Evolutionary conservation across 768 basidiomycete genomes (phyloP).

Genomic region (Neoboletus brunneissimus): DNA sequence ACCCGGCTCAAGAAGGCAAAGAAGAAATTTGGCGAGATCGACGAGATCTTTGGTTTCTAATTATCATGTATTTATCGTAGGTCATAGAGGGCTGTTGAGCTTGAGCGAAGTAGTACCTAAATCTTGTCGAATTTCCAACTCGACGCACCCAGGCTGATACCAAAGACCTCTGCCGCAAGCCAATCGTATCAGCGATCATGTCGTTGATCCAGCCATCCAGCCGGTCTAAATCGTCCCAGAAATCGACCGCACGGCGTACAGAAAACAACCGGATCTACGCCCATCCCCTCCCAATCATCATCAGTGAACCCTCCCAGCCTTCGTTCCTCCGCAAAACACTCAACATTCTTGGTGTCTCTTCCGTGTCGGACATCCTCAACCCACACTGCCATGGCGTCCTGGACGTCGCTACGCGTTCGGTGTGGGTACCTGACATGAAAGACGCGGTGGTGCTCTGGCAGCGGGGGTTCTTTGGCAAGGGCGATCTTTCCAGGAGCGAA

Average conservation of each 20-base stretch:
- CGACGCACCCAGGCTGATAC: too few species aligned
- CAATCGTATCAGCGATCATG: slow-evolving; percentile 30
- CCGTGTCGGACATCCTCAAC: slow-evolving; percentile 57
- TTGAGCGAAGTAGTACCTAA: not conserved
- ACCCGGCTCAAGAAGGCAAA: slow-evolving; percentile 14
- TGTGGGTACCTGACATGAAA: slow-evolving; percentile 71
- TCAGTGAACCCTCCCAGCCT: slow-evolving; percentile 39
- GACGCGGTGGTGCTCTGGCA: slow-evolving; percentile 78
- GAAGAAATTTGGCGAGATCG: slow-evolving; percentile 27
- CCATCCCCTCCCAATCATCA: slow-evolving; percentile 64
- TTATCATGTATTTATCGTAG: not conserved
- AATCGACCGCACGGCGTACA: slow-evolving; percentile 51
- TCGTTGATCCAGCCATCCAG: slow-evolving; percentile 45
- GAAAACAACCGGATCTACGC: slow-evolving; percentile 71
- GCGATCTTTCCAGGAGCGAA: slow-evolving; percentile 90
- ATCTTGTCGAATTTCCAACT: not conserved
- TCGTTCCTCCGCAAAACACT: slow-evolving; percentile 46
- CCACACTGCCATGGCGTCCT: slow-evolving; percentile 76
- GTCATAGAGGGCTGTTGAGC: not conserved
- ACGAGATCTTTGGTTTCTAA: slow-evolving; percentile 28
- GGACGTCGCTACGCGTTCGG: slow-evolving; percentile 77
- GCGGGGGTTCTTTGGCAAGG: slow-evolving; percentile 96
- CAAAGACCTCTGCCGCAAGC: not conserved
- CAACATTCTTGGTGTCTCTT: slow-evolving; percentile 50
- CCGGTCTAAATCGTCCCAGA: slow-evolving; percentile 39